Evolutionary conservation across 2,329 filamentous ascomycete genomes (phyloP).

Genomic region (Didymella lethalis): DNA sequence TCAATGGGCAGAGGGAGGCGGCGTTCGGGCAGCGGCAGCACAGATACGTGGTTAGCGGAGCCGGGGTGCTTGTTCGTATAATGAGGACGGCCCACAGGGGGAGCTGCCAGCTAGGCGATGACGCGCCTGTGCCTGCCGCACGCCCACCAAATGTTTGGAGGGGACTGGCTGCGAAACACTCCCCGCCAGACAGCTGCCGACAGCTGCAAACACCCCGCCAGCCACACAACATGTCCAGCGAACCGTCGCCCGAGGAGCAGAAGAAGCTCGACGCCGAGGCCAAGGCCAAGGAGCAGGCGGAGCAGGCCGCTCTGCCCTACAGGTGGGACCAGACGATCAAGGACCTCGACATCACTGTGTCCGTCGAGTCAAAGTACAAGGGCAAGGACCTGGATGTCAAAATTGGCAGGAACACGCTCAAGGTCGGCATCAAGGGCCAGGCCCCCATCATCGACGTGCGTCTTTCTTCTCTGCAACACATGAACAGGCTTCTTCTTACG

Average conservation of each 20-base stretch:
- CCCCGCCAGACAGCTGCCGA: constrained; percentile 5
- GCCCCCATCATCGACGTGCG: constrained; percentile 80
- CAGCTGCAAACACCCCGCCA: constrained; percentile 16
- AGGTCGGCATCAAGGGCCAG: constrained; percentile 87
- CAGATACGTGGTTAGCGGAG: constrained; percentile 21
- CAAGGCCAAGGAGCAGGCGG: constrained; percentile 77
- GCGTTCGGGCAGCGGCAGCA: constrained; percentile 22
- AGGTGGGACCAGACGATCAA: constrained; percentile 95
- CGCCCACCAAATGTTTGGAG: constrained; percentile 13
- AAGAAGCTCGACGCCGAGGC: constrained; percentile 64
- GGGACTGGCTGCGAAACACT: constrained; percentile 7
- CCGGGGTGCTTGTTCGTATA: constrained; percentile 17
- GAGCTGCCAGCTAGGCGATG: constrained; percentile 30
- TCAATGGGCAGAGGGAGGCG: constrained; percentile 29
- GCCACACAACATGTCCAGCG: constrained; percentile 45
- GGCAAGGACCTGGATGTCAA: constrained; percentile 83
- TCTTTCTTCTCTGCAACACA: neutral
- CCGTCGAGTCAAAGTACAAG: constrained; percentile 83
- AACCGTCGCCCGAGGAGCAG: constrained; percentile 62
- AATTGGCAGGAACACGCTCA: constrained; percentile 79
- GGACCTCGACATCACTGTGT: constrained; percentile 82
- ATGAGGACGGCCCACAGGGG: constrained; percentile 21
- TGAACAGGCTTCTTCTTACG: constrained; percentile 12
- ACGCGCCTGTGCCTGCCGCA: constrained; percentile 15
- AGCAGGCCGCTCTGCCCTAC: constrained; percentile 93